A percentile compares a stretch with the other conserved stretches of the same genome.
These are phyloP conservation scores for Leishmania tropica DNA, from an alignment of 208 protist species.

Conservation along the genomic window DNA sequence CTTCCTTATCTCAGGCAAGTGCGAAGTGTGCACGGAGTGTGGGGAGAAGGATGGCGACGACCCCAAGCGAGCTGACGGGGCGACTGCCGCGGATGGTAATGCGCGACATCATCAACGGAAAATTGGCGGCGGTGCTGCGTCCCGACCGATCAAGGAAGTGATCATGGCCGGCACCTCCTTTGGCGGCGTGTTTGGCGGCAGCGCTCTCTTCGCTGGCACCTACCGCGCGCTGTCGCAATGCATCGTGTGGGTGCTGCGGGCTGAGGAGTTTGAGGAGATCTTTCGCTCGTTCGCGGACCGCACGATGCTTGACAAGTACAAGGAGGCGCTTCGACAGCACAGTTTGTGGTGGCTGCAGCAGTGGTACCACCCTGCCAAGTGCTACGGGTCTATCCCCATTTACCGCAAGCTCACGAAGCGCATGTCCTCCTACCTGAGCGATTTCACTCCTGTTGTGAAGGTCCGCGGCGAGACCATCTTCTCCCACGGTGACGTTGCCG, in stretches of 20 bases:
- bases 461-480: constrained; percentile 76
- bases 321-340: constrained; percentile 47
- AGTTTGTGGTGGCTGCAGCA: constrained; percentile 46
- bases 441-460: constrained; percentile 73
- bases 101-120: background rate
- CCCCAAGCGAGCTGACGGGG: background rate
- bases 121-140: background rate
- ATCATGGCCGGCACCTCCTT: constrained; percentile 52
- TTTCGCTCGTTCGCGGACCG: constrained; percentile 63
- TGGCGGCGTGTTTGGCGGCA: constrained; percentile 81
- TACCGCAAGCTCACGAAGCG: constrained; percentile 62
- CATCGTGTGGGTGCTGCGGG: constrained; percentile 69
- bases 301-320: constrained; percentile 59
- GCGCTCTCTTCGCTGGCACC: constrained; percentile 47
- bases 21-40: constrained; percentile 46
- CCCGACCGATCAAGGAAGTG: constrained; percentile 24
- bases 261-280: constrained; percentile 66
- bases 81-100: background rate
- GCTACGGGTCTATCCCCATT: constrained; percentile 70
- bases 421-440: constrained; percentile 49
- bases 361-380: constrained; percentile 43
- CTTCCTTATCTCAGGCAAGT: constrained; percentile 85
- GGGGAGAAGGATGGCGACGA: background rate
- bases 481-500: constrained; percentile 64
- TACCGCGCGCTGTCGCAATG: constrained; percentile 81